phyloP scores from a whole-genome alignment of 192 early-diverging fungal genomes.

The Coemansia sp. region DNA sequence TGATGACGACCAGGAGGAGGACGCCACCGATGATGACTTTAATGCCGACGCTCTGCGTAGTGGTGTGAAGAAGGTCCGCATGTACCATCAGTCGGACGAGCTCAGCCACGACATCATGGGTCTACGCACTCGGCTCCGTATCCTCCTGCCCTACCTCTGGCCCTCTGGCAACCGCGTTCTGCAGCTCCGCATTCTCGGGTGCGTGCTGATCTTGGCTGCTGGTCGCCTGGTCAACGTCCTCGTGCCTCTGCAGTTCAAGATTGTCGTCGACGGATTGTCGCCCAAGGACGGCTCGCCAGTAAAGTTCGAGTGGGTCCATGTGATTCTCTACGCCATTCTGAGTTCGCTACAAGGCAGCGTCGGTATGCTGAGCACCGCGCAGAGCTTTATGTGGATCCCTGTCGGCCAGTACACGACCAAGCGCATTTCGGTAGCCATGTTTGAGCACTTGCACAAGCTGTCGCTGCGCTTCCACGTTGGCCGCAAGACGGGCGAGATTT shows the following conservation, averaged over 20 bases:
- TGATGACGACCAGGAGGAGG: neutral
- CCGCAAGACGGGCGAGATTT: conserved; percentile 93
- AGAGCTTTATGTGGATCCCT: conserved; percentile 91
- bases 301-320: conserved; percentile 53
- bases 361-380: conserved; percentile 76
- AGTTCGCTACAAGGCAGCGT: conserved; percentile 60
- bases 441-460: conserved; percentile 86
- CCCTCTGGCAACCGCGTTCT: conserved; percentile 65
- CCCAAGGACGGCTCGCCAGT: conserved; percentile 48
- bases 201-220: conserved; percentile 65
- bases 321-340: conserved; percentile 45
- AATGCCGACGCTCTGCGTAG: conserved; percentile 39
- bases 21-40: neutral
- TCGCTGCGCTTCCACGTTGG: conserved; percentile 92
- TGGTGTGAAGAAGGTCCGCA: conserved; percentile 49
- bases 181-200: conserved; percentile 70
- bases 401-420: conserved; percentile 92
- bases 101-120: conserved; percentile 49
- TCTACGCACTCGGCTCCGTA: conserved; percentile 59
- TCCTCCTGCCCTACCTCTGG: conserved; percentile 84
- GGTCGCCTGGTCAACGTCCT: conserved; percentile 81
- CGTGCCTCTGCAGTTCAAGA: conserved; percentile 82
- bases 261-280: conserved; percentile 72
- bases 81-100: conserved; percentile 57
- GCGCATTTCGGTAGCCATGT: conserved; percentile 88